Conservation (phyloP, 495 filamentous ascomycete species). For the Aspergillus heteromorphus region DNA sequence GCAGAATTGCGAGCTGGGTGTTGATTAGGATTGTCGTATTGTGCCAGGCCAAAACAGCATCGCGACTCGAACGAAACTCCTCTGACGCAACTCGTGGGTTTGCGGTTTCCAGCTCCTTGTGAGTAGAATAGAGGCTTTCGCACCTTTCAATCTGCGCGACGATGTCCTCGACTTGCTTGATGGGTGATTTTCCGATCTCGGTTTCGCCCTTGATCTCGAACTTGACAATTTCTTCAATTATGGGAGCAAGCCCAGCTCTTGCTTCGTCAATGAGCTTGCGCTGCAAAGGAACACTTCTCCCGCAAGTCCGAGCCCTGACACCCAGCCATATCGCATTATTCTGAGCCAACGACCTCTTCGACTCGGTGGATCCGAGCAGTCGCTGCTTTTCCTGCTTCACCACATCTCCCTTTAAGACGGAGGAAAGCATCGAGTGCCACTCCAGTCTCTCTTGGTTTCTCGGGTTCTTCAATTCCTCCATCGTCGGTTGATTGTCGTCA, state of each 20-base stretch:
- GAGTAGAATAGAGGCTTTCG: constrained; percentile 78
- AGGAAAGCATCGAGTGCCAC: constrained; percentile 97
- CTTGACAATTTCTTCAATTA: constrained; percentile 79
- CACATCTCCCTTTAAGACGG: constrained; percentile 92
- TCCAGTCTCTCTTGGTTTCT: constrained; percentile 87
- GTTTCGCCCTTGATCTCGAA: constrained; percentile 93
- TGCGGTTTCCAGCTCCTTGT: constrained; percentile 60
- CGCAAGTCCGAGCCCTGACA: constrained; percentile 73
- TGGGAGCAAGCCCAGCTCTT: constrained; percentile 57
- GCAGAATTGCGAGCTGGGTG: constrained; percentile 82
- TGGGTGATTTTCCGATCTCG: constrained; percentile 80
- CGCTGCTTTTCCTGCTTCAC: constrained; percentile 97
- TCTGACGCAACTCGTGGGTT: constrained; percentile 69
- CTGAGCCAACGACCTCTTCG: constrained; percentile 63
- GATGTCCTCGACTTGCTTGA: constrained; percentile 82
- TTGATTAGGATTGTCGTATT: constrained; percentile 98
- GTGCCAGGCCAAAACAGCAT: constrained; percentile 89
- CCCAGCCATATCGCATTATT: constrained; percentile 88
- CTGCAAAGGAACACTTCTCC: constrained; percentile 76
- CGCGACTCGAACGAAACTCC: constrained; percentile 71
- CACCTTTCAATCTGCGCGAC: constrained; percentile 83
- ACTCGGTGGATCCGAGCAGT: constrained; percentile 76
- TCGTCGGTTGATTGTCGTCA: constrained; percentile 77
- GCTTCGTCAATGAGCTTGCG: constrained; percentile 77
- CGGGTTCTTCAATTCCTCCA: constrained; percentile 83